Evolutionary conservation across 1,284 basidiomycete genomes (phyloP), one percentile per base, ranked within the genome.

Genomic region (Leccinum solheimii): DNA sequence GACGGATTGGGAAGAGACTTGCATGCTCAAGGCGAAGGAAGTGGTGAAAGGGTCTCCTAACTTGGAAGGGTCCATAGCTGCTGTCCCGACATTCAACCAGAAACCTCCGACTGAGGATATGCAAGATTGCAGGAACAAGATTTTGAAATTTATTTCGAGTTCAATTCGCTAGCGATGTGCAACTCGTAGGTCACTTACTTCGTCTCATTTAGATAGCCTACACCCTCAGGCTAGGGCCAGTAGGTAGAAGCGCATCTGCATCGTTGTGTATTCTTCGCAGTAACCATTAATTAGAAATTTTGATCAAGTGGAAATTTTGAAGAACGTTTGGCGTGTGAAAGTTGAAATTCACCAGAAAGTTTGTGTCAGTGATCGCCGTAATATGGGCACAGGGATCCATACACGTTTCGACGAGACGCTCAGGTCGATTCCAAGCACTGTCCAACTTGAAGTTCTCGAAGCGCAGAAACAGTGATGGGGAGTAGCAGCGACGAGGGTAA

Each of bases 1-100:
- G 9, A 5, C 3, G 9, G 40, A 77, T n/a, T 74, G 66, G 50
- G 78, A 62, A 52, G 72, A 67, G 19, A 77, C 68, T 68, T 77
- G 65, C 50, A 40, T 58, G 16, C 10, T 11, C 2, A 58, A 50
- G 50, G 55, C 21, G 36, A 59, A 7, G 34, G 40, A 51, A 3
- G 59, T 54, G 16, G 32, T 59, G 8, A 59, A 62, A 49, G 48
- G 32, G 21, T 43, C 45, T 45, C 64, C 32, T 16, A 64, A 66
- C 11, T 26, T 14, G 23, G 0, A 16, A 49, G 52, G 52, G 26
- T 9, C 56, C 49, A 7, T 67, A 27, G 65, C 64, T 57, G 64
- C 23, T 9, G 58, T 65, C 16, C 66, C 64, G 2, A 26, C 26
- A n/a, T 67, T 65, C 30, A 14, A 26, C 21, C 30, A 43, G 8